A percentile compares a stretch with the other conserved stretches of the same genome.
phyloP scores from a whole-genome alignment of 768 basidiomycete species.

The Tricholoma saponaceum region DNA sequence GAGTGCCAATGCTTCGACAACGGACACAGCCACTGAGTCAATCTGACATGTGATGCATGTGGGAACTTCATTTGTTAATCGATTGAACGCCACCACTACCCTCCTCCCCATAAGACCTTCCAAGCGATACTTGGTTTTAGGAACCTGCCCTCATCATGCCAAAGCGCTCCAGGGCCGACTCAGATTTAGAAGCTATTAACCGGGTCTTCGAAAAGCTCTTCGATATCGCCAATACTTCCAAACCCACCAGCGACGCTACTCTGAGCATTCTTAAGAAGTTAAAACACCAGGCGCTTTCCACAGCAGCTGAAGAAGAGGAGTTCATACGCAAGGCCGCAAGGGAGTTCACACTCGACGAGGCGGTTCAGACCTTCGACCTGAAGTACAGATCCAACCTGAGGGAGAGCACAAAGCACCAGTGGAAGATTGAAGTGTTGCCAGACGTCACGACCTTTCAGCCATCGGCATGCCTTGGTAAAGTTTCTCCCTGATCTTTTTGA shows the following conservation, averaged over 20 bases:
- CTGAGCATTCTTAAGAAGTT: background rate
- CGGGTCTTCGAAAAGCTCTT: background rate
- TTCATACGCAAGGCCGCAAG: constrained; percentile 4
- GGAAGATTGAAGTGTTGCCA: constrained; percentile 7
- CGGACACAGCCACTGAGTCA: no score
- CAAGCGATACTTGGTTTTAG: no score
- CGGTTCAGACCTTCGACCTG: constrained; percentile 6
- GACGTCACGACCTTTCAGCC: constrained; percentile 6
- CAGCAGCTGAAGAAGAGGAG: background rate
- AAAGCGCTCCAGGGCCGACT: background rate
- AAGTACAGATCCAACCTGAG: background rate
- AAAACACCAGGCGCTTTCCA: background rate
- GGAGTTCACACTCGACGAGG: constrained; percentile 2
- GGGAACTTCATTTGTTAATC: no score
- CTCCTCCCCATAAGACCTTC: no score
- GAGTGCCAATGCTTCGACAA: no score
- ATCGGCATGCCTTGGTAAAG: constrained; percentile 9
- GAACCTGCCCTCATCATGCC: background rate
- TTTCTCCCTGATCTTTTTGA: background rate
- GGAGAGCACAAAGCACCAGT: background rate
- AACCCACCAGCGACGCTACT: background rate
- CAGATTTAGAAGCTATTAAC: background rate
- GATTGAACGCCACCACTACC: no score
- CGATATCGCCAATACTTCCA: background rate
- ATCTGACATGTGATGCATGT: no score